Conservation (phyloP, 441 rosid species). For the Codiaeum variegatum region DNA sequence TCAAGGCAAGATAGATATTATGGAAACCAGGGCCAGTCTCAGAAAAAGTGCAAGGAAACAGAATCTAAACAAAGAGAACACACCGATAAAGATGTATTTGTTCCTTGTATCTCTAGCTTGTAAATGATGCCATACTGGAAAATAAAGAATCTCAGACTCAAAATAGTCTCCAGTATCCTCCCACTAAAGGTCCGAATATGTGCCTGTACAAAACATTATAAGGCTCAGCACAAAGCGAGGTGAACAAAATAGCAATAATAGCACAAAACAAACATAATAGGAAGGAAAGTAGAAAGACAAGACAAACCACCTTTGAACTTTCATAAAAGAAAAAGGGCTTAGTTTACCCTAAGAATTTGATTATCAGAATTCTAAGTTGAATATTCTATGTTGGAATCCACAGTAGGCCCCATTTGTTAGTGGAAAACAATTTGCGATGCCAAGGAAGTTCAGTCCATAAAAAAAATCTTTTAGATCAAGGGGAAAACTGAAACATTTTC, state of each 20-base stretch:
- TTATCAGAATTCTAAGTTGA: neutral
- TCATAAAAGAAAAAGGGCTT: neutral
- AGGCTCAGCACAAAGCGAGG: slow-evolving; percentile 5
- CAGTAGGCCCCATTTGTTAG: neutral
- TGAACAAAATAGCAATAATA: slow-evolving; percentile 5
- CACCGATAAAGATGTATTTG: slow-evolving; percentile 70
- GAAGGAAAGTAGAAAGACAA: neutral
- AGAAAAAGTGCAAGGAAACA: slow-evolving; percentile 2
- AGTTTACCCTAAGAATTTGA: neutral
- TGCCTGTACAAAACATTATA: slow-evolving; percentile 42
- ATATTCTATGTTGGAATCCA: neutral
- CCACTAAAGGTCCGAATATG: slow-evolving; percentile 86
- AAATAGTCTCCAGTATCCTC: slow-evolving; percentile 81
- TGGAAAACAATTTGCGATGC: neutral
- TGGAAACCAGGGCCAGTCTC: neutral
- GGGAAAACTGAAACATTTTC: neutral
- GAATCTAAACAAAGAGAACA: slow-evolving; percentile 11
- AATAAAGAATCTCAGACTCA: slow-evolving; percentile 82
- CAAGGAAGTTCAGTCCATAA: neutral
- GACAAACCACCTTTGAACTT: neutral
- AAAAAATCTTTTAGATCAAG: neutral
- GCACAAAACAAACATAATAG: neutral
- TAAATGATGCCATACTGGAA: slow-evolving; percentile 96
- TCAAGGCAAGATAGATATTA: neutral
- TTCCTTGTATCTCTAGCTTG: slow-evolving; percentile 65